phyloP scores from a whole-genome alignment of 345 rosid species.

The Sapria himalayana region DNA sequence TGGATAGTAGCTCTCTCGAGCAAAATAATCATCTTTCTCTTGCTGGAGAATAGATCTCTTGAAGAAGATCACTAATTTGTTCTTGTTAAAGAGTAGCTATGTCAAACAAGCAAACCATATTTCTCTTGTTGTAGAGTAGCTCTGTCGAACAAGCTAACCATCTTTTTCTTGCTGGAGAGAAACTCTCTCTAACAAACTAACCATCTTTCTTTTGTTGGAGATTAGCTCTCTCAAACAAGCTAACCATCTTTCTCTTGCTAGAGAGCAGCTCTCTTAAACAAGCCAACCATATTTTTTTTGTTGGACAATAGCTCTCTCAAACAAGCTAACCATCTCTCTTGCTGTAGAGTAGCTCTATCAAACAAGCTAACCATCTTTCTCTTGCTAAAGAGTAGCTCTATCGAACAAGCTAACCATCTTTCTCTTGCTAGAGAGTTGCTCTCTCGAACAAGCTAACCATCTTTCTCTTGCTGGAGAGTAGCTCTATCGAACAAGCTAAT shows the following conservation, averaged over 20 bases:
- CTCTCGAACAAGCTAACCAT: no score
- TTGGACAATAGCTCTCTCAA: not conserved
- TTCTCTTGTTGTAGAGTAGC: not conserved
- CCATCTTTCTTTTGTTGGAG: no score
- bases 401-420: no score
- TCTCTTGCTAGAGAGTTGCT: no score
- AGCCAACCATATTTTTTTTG: not conserved
- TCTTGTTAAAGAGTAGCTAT: not conserved
- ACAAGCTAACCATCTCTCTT: constrained; percentile 2
- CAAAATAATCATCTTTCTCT: no score
- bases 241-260: no score
- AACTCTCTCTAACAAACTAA: no score
- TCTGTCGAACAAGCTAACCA: constrained; percentile 2
- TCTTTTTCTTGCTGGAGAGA: constrained; percentile 17
- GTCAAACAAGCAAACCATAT: constrained; percentile 1
- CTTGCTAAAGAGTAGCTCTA: constrained; percentile 20
- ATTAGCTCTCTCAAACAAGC: no score
- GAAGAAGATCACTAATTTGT: constrained; percentile 2
- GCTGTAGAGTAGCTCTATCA: not conserved
- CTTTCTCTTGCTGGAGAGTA: no score
- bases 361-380: constrained; percentile 6
- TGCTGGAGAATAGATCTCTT: no score
- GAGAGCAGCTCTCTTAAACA: no score
- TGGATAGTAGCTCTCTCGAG: no score
- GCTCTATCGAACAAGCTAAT: constrained; percentile 7